Evolutionary conservation across 805 yeast genomes (phyloP).

Genomic region (Pichia sporocuriosa): DNA sequence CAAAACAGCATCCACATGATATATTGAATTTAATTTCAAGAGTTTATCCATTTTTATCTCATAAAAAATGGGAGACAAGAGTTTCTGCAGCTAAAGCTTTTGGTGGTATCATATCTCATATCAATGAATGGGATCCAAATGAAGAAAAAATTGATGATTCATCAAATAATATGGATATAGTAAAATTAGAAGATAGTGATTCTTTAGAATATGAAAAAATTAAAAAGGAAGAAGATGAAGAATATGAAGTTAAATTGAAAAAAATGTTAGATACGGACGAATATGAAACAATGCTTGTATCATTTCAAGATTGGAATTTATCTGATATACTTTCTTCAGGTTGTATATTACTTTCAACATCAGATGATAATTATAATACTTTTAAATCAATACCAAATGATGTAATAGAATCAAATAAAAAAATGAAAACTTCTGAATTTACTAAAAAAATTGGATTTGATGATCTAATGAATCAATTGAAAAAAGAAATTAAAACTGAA

Average conservation of each 20-base stretch:
- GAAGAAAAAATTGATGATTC: conserved; percentile 16
- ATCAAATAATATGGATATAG: conserved; percentile 13
- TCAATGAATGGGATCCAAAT: conserved; percentile 82
- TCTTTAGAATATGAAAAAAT: conserved; percentile 12
- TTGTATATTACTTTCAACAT: conserved; percentile 55
- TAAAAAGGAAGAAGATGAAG: conserved; percentile 22
- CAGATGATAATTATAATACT: conserved; percentile 37
- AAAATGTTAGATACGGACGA: conserved; percentile 32
- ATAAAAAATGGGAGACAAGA: conserved; percentile 92
- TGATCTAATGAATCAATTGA: conserved; percentile 7
- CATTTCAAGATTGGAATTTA: conserved; percentile 46
- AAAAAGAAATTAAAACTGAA: conserved; percentile 12
- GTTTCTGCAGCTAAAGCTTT: conserved; percentile 91
- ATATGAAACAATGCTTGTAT: conserved; percentile 39
- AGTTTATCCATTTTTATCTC: conserved; percentile 81
- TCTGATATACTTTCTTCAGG: conserved; percentile 44
- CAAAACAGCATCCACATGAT: conserved; percentile 93
- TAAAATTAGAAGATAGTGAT: conserved; percentile 6
- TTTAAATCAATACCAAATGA: conserved; percentile 11
- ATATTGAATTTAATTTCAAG: conserved; percentile 73
- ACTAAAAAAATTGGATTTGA: conserved; percentile 27
- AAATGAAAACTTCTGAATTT: conserved; percentile 25
- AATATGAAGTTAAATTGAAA: conserved; percentile 25
- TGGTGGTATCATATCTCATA: conserved; percentile 83
- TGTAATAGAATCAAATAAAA: conserved; percentile 10